These are phyloP conservation scores for Botrytis fabae DNA, from an alignment of 2,329 filamentous ascomycete species.

Conservation along the genomic window DNA sequence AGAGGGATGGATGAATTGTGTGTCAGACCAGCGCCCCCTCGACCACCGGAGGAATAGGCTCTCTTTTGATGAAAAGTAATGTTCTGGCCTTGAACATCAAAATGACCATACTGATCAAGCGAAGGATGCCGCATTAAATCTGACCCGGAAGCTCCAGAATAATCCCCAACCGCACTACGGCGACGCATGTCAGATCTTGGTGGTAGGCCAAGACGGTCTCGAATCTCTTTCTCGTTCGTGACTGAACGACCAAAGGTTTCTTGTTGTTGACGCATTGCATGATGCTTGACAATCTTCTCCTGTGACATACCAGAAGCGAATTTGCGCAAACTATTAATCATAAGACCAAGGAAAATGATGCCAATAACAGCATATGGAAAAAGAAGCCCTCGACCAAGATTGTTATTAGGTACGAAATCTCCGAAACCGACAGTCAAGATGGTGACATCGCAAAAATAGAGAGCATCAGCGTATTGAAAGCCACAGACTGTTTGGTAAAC, in stretches of 20 bases:
- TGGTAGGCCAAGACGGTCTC: constrained; percentile 43
- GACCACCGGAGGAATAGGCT: constrained; percentile 31
- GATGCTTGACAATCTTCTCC: constrained; percentile 61
- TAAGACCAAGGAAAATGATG: constrained; percentile 67
- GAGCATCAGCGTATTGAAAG: constrained; percentile 59
- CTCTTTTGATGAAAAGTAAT: constrained; percentile 42
- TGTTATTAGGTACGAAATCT: constrained; percentile 57
- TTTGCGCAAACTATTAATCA: constrained; percentile 63
- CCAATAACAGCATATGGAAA: constrained; percentile 69
- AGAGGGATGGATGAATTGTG: constrained; percentile 26
- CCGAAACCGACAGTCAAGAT: constrained; percentile 62
- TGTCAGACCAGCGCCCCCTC: constrained; percentile 35
- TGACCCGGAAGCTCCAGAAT: constrained; percentile 36
- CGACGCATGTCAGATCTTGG: constrained; percentile 25
- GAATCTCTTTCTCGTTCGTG: constrained; percentile 52
- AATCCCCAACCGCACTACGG: constrained; percentile 21
- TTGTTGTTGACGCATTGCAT: constrained; percentile 55
- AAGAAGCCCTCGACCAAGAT: constrained; percentile 57
- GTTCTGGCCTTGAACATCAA: constrained; percentile 41
- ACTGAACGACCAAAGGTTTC: constrained; percentile 56
- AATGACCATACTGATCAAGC: constrained; percentile 41
- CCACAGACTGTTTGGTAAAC: constrained; percentile 59
- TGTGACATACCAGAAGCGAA: constrained; percentile 60
- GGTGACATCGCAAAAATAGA: constrained; percentile 63
- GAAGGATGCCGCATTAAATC: constrained; percentile 34